Conservation (phyloP, 768 basidiomycete species). For the Cystofilobasidium ferigula region DNA sequence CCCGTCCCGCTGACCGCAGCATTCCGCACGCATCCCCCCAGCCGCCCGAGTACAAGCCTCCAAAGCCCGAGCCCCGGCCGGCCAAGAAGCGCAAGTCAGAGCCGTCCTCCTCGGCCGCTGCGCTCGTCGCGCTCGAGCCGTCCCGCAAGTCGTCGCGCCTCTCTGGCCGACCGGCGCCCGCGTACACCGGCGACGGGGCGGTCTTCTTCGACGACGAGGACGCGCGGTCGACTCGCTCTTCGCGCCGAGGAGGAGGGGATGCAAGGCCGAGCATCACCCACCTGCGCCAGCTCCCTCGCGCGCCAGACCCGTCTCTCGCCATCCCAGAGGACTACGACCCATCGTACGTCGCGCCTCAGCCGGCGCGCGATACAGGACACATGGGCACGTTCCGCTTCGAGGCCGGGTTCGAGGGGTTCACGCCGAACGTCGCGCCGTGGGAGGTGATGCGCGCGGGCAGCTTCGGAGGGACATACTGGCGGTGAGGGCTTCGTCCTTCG, state of each 20-base stretch:
- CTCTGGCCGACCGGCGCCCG: constrained; percentile 2
- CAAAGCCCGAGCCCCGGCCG: neutral
- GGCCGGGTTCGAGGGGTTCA: constrained; percentile 23
- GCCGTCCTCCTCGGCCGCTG: neutral
- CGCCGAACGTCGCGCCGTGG: constrained; percentile 20
- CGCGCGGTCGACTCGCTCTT: neutral
- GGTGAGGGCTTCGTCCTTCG: neutral
- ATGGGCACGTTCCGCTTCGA: constrained; percentile 14
- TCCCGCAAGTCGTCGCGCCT: constrained; percentile 17
- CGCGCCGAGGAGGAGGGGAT: neutral
- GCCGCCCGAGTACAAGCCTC: neutral
- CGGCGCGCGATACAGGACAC: neutral
- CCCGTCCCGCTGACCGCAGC: neutral
- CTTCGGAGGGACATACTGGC: constrained; percentile 19
- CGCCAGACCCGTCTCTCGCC: neutral
- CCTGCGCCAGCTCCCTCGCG: constrained; percentile 3
- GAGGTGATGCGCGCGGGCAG: constrained; percentile 15
- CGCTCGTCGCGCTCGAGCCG: neutral
- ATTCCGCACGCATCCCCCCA: neutral
- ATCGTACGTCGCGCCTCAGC: neutral
- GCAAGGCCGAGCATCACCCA: neutral
- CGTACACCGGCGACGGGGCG: constrained; percentile 2
- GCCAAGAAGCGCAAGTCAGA: neutral
- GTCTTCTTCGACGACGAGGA: neutral
- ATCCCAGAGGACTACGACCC: constrained; percentile 14